phyloP scores from a whole-genome alignment of 2,329 filamentous ascomycete species.

The Grosmannia clavigera region DNA sequence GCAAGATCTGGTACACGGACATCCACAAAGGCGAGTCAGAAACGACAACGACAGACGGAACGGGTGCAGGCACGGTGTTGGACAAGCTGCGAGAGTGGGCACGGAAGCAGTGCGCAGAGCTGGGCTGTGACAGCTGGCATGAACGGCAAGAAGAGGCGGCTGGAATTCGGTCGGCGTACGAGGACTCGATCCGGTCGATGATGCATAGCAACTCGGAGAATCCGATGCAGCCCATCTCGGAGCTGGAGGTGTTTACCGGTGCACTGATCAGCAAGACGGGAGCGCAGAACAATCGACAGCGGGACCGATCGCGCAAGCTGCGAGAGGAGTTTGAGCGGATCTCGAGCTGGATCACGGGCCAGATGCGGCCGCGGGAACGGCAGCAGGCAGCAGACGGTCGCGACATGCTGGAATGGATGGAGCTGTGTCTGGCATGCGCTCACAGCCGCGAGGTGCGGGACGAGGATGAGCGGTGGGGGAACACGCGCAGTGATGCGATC shows the following conservation, averaged over 20 bases:
- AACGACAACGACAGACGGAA: background rate
- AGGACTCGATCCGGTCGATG: conserved; percentile 26
- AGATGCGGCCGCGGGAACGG: conserved; percentile 13
- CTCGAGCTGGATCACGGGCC: conserved; percentile 21
- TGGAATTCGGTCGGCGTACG: conserved; percentile 34
- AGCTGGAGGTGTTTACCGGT: conserved; percentile 43
- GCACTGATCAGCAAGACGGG: conserved; percentile 40
- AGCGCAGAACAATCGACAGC: conserved; percentile 34
- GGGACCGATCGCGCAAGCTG: conserved; percentile 38
- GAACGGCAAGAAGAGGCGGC: conserved; percentile 24
- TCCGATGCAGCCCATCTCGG: conserved; percentile 28
- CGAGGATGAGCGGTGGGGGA: background rate
- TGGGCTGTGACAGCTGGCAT: conserved; percentile 23
- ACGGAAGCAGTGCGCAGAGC: conserved; percentile 14
- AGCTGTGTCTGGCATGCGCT: conserved; percentile 20
- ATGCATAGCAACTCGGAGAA: conserved; percentile 34
- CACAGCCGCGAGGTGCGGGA: background rate
- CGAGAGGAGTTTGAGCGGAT: conserved; percentile 38
- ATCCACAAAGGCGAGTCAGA: conserved; percentile 21
- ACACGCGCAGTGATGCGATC: conserved; percentile 6
- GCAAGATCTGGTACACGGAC: conserved; percentile 46
- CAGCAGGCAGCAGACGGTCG: background rate
- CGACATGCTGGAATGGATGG: conserved; percentile 11
- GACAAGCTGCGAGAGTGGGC: conserved; percentile 24
- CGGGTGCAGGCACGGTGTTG: conserved; percentile 27